Percentiles rank a stretch among this genome's conserved stretches.
phyloP scores from a whole-genome alignment of 345 rosid genomes.

The Salix arbutifolia region DNA sequence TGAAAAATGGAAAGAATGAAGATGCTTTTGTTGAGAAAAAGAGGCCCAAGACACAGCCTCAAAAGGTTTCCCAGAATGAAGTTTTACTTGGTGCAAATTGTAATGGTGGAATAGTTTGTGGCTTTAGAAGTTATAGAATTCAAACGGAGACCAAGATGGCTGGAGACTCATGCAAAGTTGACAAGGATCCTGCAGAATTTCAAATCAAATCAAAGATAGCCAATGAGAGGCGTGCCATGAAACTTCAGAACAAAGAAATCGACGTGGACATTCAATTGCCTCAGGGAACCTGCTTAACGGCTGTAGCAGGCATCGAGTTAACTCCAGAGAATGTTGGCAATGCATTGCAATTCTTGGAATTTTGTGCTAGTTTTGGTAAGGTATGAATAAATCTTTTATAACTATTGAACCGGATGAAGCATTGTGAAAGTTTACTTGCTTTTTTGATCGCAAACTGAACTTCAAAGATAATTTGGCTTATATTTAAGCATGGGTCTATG shows the following conservation, averaged over 20 bases:
- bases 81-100: background rate
- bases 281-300: constrained; percentile 38
- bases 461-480: background rate
- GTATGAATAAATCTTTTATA: constrained; percentile 28
- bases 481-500: background rate
- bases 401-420: background rate
- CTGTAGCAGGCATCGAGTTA: constrained; percentile 58
- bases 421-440: background rate
- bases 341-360: constrained; percentile 73
- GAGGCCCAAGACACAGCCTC: background rate
- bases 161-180: background rate
- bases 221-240: background rate
- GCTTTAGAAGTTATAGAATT: constrained; percentile 10
- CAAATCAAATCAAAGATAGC: background rate
- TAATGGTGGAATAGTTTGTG: constrained; percentile 12
- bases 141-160: constrained; percentile 9
- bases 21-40: background rate
- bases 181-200: constrained; percentile 2
- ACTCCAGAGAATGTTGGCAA: constrained; percentile 55
- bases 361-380: constrained; percentile 76
- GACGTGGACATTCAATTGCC: constrained; percentile 45
- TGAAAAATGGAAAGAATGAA: background rate
- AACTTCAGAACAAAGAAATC: constrained; percentile 24
- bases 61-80: background rate
- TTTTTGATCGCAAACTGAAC: background rate